Conservation (phyloP, 176 grass and related monocot genomes). For the Dactylis glomerata region DNA sequence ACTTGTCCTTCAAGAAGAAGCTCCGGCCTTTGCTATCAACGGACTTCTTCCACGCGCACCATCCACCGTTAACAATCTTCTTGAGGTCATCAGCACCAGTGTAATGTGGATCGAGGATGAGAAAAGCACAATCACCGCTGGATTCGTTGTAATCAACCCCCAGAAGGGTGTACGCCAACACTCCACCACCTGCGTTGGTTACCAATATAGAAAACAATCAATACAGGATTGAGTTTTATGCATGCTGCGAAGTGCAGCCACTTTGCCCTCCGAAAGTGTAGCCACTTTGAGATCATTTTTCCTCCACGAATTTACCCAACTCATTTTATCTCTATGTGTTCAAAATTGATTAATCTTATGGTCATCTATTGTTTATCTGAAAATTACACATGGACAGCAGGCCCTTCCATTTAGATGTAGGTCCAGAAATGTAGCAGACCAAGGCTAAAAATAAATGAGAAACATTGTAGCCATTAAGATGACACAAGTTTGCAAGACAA, state of each 20-base stretch:
- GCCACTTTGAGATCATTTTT: neutral
- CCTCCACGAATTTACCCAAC: neutral
- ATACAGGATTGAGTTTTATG: neutral
- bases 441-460: neutral
- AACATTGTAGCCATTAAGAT: neutral
- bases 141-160: constrained; percentile 89
- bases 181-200: constrained; percentile 76
- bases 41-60: constrained; percentile 90
- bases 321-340: neutral
- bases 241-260: neutral
- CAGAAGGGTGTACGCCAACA: constrained; percentile 87
- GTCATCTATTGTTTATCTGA: neutral
- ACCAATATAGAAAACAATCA: neutral
- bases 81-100: constrained; percentile 79
- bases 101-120: constrained; percentile 97
- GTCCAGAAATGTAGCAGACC: neutral
- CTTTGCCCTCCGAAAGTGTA: neutral
- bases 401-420: neutral
- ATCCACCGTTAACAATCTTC: constrained; percentile 87
- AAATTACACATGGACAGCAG: neutral
- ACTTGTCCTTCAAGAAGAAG: constrained; percentile 97
- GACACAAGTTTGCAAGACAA: neutral
- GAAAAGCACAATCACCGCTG: constrained; percentile 87
- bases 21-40: constrained; percentile 81
- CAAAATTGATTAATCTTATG: neutral